Conservation (phyloP, 129 eudicot genomes). For the Pseudognaphalium luteoalbum region DNA sequence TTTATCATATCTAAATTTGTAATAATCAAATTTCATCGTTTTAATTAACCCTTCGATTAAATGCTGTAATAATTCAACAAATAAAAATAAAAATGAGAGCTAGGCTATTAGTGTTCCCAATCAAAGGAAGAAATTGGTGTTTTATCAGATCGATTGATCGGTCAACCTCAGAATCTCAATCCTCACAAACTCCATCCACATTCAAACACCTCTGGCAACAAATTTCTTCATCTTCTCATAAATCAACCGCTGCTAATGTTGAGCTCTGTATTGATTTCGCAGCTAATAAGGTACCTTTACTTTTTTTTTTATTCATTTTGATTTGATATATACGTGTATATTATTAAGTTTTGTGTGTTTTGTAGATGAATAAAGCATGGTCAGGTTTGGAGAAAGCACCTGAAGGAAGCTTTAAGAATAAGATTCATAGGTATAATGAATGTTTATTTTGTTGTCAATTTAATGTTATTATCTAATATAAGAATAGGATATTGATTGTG, state of each 20-base stretch:
- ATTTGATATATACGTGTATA: not conserved
- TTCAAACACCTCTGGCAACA: slow-evolving; percentile 62
- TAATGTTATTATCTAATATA: slow-evolving; percentile 1
- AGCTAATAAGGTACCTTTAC: slow-evolving; percentile 59
- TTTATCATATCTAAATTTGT: not conserved
- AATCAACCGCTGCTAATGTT: slow-evolving; percentile 50
- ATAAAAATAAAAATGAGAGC: slow-evolving; percentile 52
- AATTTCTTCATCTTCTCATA: slow-evolving; percentile 45
- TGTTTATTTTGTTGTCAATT: not conserved
- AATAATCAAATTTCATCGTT: not conserved
- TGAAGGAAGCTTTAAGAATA: slow-evolving; percentile 75
- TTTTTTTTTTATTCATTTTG: not conserved
- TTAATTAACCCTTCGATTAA: not conserved
- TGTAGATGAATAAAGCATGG: slow-evolving; percentile 92
- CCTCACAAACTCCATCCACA: slow-evolving; percentile 53
- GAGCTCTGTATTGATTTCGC: slow-evolving; percentile 76
- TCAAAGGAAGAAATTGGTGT: slow-evolving; percentile 91
- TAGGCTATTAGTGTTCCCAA: slow-evolving; percentile 75
- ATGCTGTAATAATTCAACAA: not conserved
- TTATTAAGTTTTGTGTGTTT: not conserved
- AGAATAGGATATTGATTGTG: slow-evolving; percentile 10
- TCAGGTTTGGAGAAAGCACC: slow-evolving; percentile 80
- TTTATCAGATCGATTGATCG: slow-evolving; percentile 63
- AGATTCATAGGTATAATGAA: slow-evolving; percentile 67
- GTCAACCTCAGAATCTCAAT: slow-evolving; percentile 34